A percentile compares a stretch with the other conserved stretches of the same genome.
phyloP scores from a whole-genome alignment of 129 eudicot genomes.

The Flaveria linearis region DNA sequence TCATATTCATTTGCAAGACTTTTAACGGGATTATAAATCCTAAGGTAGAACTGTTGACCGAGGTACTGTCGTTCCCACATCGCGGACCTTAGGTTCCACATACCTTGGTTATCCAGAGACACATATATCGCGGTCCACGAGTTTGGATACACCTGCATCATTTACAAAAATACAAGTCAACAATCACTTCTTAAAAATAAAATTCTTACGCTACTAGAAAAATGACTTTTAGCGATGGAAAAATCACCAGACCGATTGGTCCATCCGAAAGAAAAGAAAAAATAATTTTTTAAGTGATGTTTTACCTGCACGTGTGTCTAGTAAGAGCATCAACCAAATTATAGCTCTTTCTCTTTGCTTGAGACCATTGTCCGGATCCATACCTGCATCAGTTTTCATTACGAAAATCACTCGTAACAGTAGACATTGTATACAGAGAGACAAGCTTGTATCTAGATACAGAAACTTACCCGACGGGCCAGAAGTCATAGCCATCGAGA shows the following conservation, averaged over 20 bases:
- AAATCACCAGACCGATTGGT: too few species aligned
- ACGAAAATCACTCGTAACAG: neutral
- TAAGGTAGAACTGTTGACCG: constrained; percentile 88
- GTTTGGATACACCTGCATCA: constrained; percentile 77
- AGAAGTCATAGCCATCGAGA: constrained; percentile 96
- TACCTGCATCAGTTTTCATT: constrained; percentile 45
- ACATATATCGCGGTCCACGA: constrained; percentile 81
- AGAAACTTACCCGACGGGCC: constrained; percentile 83
- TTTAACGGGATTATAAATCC: constrained; percentile 59
- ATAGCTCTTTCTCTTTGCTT: constrained; percentile 58
- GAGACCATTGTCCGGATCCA: constrained; percentile 80
- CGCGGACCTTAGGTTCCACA: constrained; percentile 96
- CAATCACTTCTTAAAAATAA: neutral
- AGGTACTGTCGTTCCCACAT: constrained; percentile 89
- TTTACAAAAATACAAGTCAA: neutral
- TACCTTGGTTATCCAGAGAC: constrained; percentile 94
- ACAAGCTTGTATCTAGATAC: neutral
- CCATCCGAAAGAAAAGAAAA: too few species aligned
- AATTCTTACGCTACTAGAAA: neutral
- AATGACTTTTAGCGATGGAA: neutral
- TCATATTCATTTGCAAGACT: constrained; percentile 73
- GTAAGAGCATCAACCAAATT: constrained; percentile 87
- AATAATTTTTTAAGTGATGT: too few species aligned
- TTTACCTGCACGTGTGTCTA: constrained; percentile 81
- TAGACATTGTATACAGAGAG: neutral